phyloP scores from a whole-genome alignment of 192 early-diverging fungal genomes.

The Anaeromyces robustus region DNA sequence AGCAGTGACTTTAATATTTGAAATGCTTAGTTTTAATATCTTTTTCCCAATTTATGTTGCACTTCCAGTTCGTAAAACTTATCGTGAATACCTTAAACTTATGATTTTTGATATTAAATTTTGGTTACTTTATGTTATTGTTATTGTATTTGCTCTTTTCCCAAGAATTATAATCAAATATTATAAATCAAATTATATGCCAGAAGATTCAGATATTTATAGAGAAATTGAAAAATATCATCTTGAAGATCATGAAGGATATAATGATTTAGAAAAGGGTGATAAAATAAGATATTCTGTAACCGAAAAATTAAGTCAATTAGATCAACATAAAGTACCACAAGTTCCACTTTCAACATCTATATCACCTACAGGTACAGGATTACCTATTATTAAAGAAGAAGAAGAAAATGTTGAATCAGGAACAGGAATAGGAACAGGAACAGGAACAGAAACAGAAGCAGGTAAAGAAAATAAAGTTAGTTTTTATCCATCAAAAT shows the following conservation, averaged over 20 bases:
- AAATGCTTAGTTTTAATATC: conserved; percentile 45
- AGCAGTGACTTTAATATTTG: conserved; percentile 37
- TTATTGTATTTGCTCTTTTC: conserved; percentile 49
- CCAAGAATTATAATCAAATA: conserved; percentile 53
- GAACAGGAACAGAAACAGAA: no score
- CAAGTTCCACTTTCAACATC: no score
- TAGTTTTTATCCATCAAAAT: no score
- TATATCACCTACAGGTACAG: no score
- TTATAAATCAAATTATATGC: conserved; percentile 43
- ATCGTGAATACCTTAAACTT: conserved; percentile 38
- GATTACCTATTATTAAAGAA: no score
- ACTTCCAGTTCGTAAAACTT: conserved; percentile 34
- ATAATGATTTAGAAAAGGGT: no score
- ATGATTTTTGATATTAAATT: conserved; percentile 53
- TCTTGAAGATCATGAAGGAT: background rate
- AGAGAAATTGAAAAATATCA: conserved; percentile 26
- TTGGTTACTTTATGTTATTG: conserved; percentile 54
- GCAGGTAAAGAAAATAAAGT: no score
- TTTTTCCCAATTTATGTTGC: conserved; percentile 54
- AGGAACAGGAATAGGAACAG: no score
- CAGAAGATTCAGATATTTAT: conserved; percentile 45
- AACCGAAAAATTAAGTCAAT: no score
- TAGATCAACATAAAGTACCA: no score
- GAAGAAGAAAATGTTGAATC: no score
- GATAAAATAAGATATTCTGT: no score